Base-by-base conservation (phyloP, 306 rosid species). In the Quercus cerris region DNA sequence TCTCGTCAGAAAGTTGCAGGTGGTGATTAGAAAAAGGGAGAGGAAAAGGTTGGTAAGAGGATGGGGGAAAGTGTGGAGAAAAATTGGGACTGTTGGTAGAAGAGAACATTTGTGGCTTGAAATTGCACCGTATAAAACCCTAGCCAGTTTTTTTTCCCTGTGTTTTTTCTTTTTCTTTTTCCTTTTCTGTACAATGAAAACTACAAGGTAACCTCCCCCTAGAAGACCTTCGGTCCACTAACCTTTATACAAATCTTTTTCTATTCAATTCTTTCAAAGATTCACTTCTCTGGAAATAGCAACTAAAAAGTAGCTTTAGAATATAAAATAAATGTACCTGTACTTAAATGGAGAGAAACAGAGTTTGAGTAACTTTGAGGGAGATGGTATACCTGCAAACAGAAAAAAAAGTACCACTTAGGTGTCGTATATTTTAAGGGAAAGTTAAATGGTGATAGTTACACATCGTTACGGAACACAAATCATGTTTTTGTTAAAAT, bases 31-130 rank as follows among this genome's bases (percentile, higher is more conserved):
- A 76, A 15, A 83, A 76, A 11, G 87, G 85, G 54, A 77, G 78
- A 79, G 70, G 82, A 28, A 19, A 59, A 3, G 79, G 86, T 14
- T 70, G 81, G 19, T 77, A 73, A 56, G 85, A 84, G 61, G 89
- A 85, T 4, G 90, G 76, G 33, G 91, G 87, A 61, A 85, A 88
- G 77, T 81, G 86, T 70, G 92, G 88, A 77, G 73, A 87, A 74
- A 88, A 88, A 86, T 68, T 81, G 56, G 78, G 63, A 18, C 62
- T 80, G 74, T 75, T 81, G 64, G 78, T 73, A 27, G 91, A 85
- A 81, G 96, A 85, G 82, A 88, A 88, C 98, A 94, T 94, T 52
- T 84, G 69, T 52, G 68, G 35, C 17, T 46, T 80, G 66, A 77
- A 76, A 72, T 59, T 76, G 76, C 77, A 33, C 71, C 61, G 15